Conservation (phyloP, 2,329 filamentous ascomycete species). For the Sclerotinia subarctica region DNA sequence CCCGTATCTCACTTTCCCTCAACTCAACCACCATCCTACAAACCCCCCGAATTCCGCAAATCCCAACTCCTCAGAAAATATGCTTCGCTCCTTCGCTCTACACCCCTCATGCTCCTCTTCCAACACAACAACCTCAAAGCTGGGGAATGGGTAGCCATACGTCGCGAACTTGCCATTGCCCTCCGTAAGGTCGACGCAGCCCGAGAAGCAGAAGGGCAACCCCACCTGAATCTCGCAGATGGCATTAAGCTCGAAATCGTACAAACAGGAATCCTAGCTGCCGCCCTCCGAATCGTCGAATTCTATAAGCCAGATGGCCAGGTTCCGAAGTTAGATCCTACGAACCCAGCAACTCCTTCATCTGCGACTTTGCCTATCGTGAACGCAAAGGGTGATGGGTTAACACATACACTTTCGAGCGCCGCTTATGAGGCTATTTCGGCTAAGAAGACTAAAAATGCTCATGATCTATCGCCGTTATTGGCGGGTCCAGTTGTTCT, state of each 20-base stretch:
- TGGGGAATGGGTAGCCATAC: slow-evolving; percentile 63
- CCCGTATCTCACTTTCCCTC: slow-evolving; percentile 47
- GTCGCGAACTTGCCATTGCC: slow-evolving; percentile 59
- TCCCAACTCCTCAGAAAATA: slow-evolving; percentile 79
- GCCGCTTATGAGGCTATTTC: slow-evolving; percentile 38
- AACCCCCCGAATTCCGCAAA: slow-evolving; percentile 82
- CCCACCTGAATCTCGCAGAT: slow-evolving; percentile 50
- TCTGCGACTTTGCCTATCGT: slow-evolving; percentile 26
- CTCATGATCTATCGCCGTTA: slow-evolving; percentile 67
- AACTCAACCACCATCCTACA: slow-evolving; percentile 82
- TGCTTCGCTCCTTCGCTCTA: slow-evolving; percentile 67
- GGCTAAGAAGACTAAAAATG: slow-evolving; percentile 44
- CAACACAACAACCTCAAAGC: slow-evolving; percentile 73
- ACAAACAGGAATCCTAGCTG: slow-evolving; percentile 83
- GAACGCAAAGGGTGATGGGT: slow-evolving; percentile 32
- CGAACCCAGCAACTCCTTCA: slow-evolving; percentile 28
- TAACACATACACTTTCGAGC: slow-evolving; percentile 58
- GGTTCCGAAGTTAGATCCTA: slow-evolving; percentile 28
- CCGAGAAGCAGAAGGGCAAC: slow-evolving; percentile 44
- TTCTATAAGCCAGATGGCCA: slow-evolving; percentile 61
- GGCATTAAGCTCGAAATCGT: slow-evolving; percentile 76
- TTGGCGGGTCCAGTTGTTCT: slow-evolving; percentile 78
- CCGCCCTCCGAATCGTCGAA: slow-evolving; percentile 81
- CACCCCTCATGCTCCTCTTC: slow-evolving; percentile 67
- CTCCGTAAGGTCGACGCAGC: slow-evolving; percentile 61